Evolutionary conservation across 163 green algal species (phyloP).

Genomic region (Volvox carteri): DNA sequence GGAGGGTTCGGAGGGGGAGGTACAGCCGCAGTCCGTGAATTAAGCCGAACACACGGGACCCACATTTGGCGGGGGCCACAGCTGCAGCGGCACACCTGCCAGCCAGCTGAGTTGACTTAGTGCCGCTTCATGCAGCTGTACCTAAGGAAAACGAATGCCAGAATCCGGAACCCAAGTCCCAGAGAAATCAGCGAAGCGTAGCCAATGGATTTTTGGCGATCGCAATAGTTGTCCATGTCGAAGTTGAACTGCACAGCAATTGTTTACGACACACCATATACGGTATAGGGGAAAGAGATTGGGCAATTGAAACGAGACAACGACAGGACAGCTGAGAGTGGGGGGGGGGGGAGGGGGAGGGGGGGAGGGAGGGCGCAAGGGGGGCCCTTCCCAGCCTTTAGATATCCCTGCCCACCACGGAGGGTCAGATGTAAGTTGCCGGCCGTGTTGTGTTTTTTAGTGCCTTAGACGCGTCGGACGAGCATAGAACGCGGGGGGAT

Average conservation of each 20-base stretch:
- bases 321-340: neutral
- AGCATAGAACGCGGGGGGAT: neutral
- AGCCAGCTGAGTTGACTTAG: too few relatives aligned
- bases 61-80: too few relatives aligned
- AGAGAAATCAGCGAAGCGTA: conserved; percentile 36
- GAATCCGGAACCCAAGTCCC: conserved; percentile 46
- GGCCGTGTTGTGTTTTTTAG: neutral
- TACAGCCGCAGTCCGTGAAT: too few relatives aligned
- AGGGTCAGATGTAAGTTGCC: neutral
- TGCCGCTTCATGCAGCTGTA: conserved; percentile 2
- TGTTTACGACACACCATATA: neutral
- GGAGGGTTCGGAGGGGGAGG: too few relatives aligned
- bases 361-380: neutral
- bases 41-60: too few relatives aligned
- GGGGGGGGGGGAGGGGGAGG: neutral
- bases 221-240: conserved; percentile 45
- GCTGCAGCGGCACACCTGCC: too few relatives aligned
- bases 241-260: conserved; percentile 52
- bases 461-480: neutral
- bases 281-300: too few relatives aligned
- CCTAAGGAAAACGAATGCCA: conserved; percentile 52
- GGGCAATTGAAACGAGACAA: neutral
- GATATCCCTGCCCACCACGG: neutral
- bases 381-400: neutral
- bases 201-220: conserved; percentile 4